Conservation (phyloP, 805 yeast genomes). For the Cyberlindnera mrakii region DNA sequence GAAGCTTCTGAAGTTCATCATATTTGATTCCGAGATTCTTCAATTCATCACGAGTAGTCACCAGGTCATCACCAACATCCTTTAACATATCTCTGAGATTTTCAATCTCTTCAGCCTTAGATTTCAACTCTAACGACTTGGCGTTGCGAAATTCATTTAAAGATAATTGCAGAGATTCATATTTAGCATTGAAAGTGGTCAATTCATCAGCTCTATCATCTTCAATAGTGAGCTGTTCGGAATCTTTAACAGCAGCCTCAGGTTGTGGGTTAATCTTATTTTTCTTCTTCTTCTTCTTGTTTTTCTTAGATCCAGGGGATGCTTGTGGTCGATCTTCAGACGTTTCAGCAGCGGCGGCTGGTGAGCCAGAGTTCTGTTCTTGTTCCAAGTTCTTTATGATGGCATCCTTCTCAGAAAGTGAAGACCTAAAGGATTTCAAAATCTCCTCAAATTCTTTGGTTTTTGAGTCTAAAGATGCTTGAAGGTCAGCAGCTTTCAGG, state of each 20-base stretch:
- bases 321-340: not conserved
- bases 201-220: not conserved
- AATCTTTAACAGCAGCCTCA: constrained; percentile 18
- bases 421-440: constrained; percentile 1
- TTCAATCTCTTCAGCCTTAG: constrained; percentile 58
- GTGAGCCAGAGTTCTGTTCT: constrained; percentile 2
- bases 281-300: constrained; percentile 16
- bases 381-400: constrained; percentile 6
- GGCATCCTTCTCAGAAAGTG: constrained; percentile 3
- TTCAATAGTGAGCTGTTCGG: constrained; percentile 15
- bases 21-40: constrained; percentile 29
- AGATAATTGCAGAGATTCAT: constrained; percentile 1
- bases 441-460: constrained; percentile 2
- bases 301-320: constrained; percentile 9
- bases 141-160: constrained; percentile 16
- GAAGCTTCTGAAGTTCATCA: constrained; percentile 4
- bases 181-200: not conserved
- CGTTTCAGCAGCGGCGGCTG: not conserved
- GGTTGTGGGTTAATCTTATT: constrained; percentile 1
- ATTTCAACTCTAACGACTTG: constrained; percentile 24
- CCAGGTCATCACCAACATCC: constrained; percentile 75
- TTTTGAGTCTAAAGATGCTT: not conserved
- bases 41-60: constrained; percentile 55
- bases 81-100: constrained; percentile 68
- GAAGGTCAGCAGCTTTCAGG: too few species aligned